Evolutionary conservation across 1,139 yeast species (phyloP).

Genomic region (Wickerhamiella pararugosa): DNA sequence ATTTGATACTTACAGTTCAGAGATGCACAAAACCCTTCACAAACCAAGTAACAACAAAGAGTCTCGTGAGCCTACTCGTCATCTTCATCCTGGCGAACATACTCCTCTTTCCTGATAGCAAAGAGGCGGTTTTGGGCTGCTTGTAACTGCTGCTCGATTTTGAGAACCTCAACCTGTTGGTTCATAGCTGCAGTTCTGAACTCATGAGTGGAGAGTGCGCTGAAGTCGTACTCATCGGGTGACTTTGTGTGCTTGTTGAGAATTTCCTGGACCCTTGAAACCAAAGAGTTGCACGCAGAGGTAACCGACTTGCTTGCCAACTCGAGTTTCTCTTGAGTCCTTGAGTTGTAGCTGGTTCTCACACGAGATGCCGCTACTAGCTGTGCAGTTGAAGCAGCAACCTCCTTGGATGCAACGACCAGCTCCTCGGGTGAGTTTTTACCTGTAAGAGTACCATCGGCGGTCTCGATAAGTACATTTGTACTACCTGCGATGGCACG

Average conservation of each 20-base stretch:
- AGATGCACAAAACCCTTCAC: neutral
- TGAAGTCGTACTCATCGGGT: constrained; percentile 41
- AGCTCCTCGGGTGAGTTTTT: constrained; percentile 64
- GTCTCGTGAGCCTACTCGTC: constrained; percentile 17
- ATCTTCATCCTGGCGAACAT: constrained; percentile 46
- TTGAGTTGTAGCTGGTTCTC: constrained; percentile 62
- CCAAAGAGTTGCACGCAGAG: constrained; percentile 58
- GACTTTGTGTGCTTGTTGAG: constrained; percentile 27
- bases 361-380: constrained; percentile 86
- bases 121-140: constrained; percentile 72
- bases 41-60: neutral
- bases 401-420: constrained; percentile 83
- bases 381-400: constrained; percentile 87
- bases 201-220: constrained; percentile 59
- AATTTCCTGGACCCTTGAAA: constrained; percentile 53
- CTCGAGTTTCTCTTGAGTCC: constrained; percentile 65
- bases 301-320: constrained; percentile 55
- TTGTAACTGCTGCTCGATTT: constrained; percentile 57
- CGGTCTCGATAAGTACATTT: constrained; percentile 61
- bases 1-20: neutral
- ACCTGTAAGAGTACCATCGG: constrained; percentile 64
- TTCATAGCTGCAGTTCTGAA: constrained; percentile 85
- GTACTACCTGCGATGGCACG: constrained; percentile 81
- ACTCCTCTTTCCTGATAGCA: constrained; percentile 67
- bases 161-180: constrained; percentile 80